Base-by-base conservation (phyloP, 2,329 filamentous ascomycete genomes). In the Sarocladiaceae sp. region DNA sequence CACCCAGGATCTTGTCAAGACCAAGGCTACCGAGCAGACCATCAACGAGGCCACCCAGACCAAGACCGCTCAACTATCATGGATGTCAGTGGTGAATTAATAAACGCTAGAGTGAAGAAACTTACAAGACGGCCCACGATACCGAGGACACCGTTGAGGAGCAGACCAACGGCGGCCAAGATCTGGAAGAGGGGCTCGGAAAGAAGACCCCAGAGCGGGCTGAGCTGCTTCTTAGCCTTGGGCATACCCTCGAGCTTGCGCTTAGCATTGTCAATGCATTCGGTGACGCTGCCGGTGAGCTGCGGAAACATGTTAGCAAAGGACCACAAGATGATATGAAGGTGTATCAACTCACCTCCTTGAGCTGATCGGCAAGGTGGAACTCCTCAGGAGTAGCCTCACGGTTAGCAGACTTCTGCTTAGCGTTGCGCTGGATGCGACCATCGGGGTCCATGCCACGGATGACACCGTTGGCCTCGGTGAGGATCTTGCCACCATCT, bases 161-260 rank as follows among this genome's bases (percentile, higher is more conserved):
- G 70, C 54, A 96, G 72, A 20, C 92, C 92, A 42, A 96, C 91
- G 11, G 89, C 91, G 8, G 91, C 90, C 47, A 96, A 80, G 65
- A 96, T 96, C 78, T 97, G 92, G 79, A 91, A 90, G 20, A 96
- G 75, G 11, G 92, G 92, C 76, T 96, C 90, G 31, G 83, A 83
- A 13, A 94, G 75, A 47, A 96, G 76, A 26, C 76, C 83, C 90
- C 91, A 96, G 26, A 97, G 82, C 11, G 92, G 91, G 73, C 93
- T 96, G 55, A 96, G 79, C 75, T 93, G 86, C 79, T 96, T 93
- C 86, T 96, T 95, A 39, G 90, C 92, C 59, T 95, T 88, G 5
- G 92, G 91, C 88, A 96, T 94, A 64, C 89, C 88, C 63, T 88
- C 84, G 55, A 96, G 88, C 76, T 89, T 88, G 74, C 87, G 88